A percentile compares a stretch with the other conserved stretches of the same genome.
Evolutionary conservation across 768 basidiomycete genomes (phyloP).

Genomic region (Russula sp.): DNA sequence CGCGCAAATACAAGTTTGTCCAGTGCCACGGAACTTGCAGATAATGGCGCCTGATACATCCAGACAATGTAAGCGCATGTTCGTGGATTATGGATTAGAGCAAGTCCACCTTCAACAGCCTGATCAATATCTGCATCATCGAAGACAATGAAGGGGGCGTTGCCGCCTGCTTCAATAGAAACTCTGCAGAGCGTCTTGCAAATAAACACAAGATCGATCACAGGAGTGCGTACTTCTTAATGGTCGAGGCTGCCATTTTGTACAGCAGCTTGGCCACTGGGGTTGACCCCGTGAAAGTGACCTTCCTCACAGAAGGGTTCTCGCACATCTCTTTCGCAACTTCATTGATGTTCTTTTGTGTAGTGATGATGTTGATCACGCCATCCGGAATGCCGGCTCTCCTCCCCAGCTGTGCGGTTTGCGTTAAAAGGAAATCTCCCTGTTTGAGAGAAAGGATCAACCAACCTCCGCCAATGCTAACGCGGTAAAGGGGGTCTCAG

Average conservation of each 20-base stretch:
- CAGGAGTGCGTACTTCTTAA: slow-evolving; percentile 67
- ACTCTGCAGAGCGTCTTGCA: slow-evolving; percentile 38
- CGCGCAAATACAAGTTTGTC: slow-evolving; percentile 85
- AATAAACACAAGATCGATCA: not conserved
- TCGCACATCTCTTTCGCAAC: slow-evolving; percentile 95
- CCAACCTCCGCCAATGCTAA: slow-evolving; percentile 86
- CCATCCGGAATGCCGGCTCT: slow-evolving; percentile 95
- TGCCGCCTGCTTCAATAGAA: slow-evolving; percentile 89
- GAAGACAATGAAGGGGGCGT: slow-evolving; percentile 95
- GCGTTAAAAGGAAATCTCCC: not conserved
- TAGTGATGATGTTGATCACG: slow-evolving; percentile 92
- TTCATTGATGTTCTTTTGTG: slow-evolving; percentile 76
- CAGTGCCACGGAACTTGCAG: slow-evolving; percentile 77
- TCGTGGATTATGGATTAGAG: slow-evolving; percentile 16
- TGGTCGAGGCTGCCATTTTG: slow-evolving; percentile 65
- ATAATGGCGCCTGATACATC: slow-evolving; percentile 54
- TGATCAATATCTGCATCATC: slow-evolving; percentile 92
- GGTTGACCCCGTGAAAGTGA: slow-evolving; percentile 90
- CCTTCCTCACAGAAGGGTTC: slow-evolving; percentile 79
- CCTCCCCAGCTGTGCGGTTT: slow-evolving; percentile 58
- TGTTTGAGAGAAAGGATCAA: slow-evolving; percentile 2
- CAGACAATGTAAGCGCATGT: slow-evolving; percentile 7
- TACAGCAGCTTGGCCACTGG: slow-evolving; percentile 74
- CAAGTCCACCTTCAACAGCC: slow-evolving; percentile 71
- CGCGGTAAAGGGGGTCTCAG: slow-evolving; percentile 92